A percentile compares a stretch with the other conserved stretches of the same genome.
phyloP scores from a whole-genome alignment of 2,329 filamentous ascomycete species.

The Talaromyces sp. region DNA sequence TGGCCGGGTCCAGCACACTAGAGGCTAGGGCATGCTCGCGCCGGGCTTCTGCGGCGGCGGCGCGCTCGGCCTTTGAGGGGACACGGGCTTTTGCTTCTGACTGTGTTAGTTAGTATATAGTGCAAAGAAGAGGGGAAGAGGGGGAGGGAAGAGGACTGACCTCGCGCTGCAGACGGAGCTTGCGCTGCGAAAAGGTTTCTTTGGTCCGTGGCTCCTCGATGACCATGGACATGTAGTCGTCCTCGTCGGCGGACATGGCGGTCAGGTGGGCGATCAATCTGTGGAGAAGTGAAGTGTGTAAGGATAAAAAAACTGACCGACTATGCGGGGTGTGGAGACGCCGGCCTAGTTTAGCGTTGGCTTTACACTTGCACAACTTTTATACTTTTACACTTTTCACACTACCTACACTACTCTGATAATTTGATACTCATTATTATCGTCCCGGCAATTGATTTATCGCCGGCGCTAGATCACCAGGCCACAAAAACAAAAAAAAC shows the following conservation, averaged over 20 bases:
- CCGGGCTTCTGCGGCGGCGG: conserved; percentile 65
- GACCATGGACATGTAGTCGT: conserved; percentile 97
- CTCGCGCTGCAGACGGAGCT: conserved; percentile 50
- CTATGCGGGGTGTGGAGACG: background rate
- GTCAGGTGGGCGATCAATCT: too few relatives aligned
- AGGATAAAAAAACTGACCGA: background rate
- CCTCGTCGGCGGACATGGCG: conserved; percentile 55
- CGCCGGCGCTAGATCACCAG: background rate
- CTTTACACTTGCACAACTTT: too few relatives aligned
- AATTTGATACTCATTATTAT: background rate
- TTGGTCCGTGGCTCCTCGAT: conserved; percentile 64
- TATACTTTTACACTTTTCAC: too few relatives aligned
- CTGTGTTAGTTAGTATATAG: conserved; percentile 51
- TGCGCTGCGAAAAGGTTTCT: conserved; percentile 61
- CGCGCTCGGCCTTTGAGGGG: conserved; percentile 75
- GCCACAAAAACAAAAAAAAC: too few relatives aligned
- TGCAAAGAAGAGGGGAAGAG: conserved; percentile 2
- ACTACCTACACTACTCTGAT: too few relatives aligned
- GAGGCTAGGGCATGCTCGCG: conserved; percentile 72
- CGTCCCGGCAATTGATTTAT: background rate
- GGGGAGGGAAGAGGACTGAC: conserved; percentile 19
- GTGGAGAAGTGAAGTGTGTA: too few relatives aligned
- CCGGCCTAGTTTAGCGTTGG: too few relatives aligned
- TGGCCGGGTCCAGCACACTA: conserved; percentile 67
- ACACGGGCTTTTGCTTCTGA: conserved; percentile 63